Percentiles rank a stretch among this genome's conserved stretches.
These are phyloP conservation scores for Suillus spraguei DNA, from an alignment of 768 basidiomycete species.

Conservation along the genomic window DNA sequence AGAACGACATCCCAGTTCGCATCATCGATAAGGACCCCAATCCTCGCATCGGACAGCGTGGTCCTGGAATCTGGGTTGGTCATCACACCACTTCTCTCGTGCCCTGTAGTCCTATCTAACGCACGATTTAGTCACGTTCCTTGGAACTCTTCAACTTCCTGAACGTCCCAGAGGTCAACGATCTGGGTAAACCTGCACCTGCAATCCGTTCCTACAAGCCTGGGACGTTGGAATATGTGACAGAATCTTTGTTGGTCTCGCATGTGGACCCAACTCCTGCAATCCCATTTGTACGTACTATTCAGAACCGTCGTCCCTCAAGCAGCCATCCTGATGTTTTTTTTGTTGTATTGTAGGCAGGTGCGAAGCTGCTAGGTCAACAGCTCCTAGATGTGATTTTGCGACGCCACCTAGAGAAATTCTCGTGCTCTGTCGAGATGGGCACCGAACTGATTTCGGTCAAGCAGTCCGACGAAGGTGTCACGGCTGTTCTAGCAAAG, in stretches of 20 bases:
- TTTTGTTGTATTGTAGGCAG: slow-evolving; percentile 17
- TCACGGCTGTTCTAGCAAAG: too few relatives aligned
- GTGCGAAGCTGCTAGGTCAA: slow-evolving; percentile 23
- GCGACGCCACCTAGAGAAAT: slow-evolving; percentile 21
- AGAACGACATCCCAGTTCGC: slow-evolving; percentile 28
- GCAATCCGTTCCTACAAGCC: slow-evolving; percentile 36
- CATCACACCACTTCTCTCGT: not conserved
- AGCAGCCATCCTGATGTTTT: not conserved
- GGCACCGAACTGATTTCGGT: slow-evolving; percentile 33
- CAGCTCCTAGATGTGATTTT: slow-evolving; percentile 31
- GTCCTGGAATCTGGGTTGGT: too few relatives aligned
- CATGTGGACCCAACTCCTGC: slow-evolving; percentile 22
- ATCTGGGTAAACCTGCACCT: slow-evolving; percentile 29
- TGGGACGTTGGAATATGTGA: not conserved
- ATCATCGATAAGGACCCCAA: slow-evolving; percentile 18
- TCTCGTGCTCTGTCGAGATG: slow-evolving; percentile 36
- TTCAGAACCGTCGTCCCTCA: slow-evolving; percentile 1
- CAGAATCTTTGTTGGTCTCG: slow-evolving; percentile 20
- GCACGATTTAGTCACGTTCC: slow-evolving; percentile 40
- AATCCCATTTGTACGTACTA: slow-evolving; percentile 25
- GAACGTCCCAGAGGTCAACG: slow-evolving; percentile 38
- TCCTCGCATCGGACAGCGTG: too few relatives aligned
- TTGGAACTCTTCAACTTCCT: slow-evolving; percentile 43
- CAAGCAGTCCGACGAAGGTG: not conserved
- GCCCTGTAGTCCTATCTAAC: not conserved